Evolutionary conservation across 163 green algal genomes (phyloP).

Genomic region (Chloroidium sp.): DNA sequence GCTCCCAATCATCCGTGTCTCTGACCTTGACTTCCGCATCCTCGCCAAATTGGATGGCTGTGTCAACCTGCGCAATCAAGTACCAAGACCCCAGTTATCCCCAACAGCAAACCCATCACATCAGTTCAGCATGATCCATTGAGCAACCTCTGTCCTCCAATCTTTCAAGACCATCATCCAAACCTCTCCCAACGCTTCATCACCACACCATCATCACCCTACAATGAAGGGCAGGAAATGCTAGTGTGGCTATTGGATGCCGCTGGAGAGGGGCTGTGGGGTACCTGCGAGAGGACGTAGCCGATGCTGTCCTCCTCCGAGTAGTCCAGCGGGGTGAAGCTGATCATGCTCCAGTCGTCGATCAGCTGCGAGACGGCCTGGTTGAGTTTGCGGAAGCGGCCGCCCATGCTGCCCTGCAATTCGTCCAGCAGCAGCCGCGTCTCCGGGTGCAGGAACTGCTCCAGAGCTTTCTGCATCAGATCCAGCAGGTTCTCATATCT

Average conservation of each 20-base stretch:
- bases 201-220: no score
- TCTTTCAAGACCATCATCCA: no score
- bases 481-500: neutral
- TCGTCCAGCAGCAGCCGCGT: constrained; percentile 46
- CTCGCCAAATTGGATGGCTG: constrained; percentile 81
- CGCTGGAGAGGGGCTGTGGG: no score
- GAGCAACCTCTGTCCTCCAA: no score
- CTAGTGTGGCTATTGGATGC: no score
- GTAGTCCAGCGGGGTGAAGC: constrained; percentile 89
- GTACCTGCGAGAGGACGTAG: constrained; percentile 6
- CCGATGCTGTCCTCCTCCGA: constrained; percentile 65
- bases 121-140: no score
- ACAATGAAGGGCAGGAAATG: no score
- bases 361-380: constrained; percentile 61
- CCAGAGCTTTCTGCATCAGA: constrained; percentile 36
- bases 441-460: constrained; percentile 80
- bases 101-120: no score
- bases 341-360: constrained; percentile 89
- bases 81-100: no score
- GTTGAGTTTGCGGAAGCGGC: constrained; percentile 70
- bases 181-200: no score
- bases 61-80: constrained; percentile 56
- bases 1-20: constrained; percentile 5
- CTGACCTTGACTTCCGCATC: constrained; percentile 71
- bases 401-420: constrained; percentile 53